A percentile compares a stretch with the other conserved stretches of the same genome.
Conservation (phyloP, 2,329 filamentous ascomycete genomes). For the Cladophialophora yegresii region DNA sequence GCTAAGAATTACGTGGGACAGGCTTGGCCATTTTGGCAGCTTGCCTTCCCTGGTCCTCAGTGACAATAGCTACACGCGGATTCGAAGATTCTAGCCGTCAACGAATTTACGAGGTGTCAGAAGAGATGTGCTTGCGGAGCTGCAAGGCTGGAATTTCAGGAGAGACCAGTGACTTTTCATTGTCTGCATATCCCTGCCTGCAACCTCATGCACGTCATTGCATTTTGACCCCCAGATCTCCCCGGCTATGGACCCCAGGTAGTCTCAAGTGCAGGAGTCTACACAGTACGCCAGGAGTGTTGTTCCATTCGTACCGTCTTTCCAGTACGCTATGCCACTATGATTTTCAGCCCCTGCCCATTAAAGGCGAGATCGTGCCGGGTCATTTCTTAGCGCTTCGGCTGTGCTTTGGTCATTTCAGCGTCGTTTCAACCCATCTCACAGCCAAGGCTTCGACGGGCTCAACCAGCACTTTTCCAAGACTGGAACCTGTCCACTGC, state of each 20-base stretch:
- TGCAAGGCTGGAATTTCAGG: slow-evolving; percentile 7
- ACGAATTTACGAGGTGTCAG: background rate
- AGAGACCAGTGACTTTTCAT: background rate
- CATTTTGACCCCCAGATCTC: background rate
- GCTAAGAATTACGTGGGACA: background rate
- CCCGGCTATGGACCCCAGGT: background rate
- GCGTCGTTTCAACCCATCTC: background rate
- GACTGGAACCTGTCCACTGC: too few relatives aligned
- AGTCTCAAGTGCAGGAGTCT: background rate
- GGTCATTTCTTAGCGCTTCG: background rate
- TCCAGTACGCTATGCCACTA: background rate
- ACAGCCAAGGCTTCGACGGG: background rate
- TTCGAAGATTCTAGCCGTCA: background rate
- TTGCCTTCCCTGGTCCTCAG: background rate
- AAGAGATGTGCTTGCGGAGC: background rate
- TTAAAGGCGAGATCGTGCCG: background rate
- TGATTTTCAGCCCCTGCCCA: background rate
- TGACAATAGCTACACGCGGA: background rate
- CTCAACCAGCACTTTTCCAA: background rate
- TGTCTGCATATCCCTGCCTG: background rate
- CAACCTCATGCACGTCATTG: background rate
- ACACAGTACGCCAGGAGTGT: background rate
- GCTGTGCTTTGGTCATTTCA: background rate
- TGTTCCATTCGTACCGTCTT: background rate
- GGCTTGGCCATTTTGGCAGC: background rate